Percentiles rank a stretch among this genome's conserved stretches.
These are phyloP conservation scores for Oryza australiensis DNA, from an alignment of 176 grass and related monocot species.

Conservation along the genomic window DNA sequence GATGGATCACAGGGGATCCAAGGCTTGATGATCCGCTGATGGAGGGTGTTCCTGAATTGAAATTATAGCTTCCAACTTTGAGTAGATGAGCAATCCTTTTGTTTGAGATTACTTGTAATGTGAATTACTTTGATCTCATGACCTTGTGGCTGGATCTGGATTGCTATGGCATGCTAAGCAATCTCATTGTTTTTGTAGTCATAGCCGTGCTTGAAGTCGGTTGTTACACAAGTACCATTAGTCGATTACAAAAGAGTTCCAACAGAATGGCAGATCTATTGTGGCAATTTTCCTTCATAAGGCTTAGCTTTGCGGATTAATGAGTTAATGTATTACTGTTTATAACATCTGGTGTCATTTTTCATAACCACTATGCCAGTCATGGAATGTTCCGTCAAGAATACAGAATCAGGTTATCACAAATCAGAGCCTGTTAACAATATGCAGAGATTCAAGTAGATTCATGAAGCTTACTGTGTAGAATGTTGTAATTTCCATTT, in stretches of 20 bases:
- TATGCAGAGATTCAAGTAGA: too few species aligned
- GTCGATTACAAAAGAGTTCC: neutral
- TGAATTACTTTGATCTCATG: neutral
- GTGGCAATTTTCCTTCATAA: neutral
- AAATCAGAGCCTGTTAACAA: too few species aligned
- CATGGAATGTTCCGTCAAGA: too few species aligned
- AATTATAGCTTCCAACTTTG: constrained; percentile 11
- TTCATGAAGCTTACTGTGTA: too few species aligned
- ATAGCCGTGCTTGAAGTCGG: neutral
- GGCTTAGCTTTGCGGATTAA: neutral
- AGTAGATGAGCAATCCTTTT: constrained; percentile 26
- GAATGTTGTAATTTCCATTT: too few species aligned
- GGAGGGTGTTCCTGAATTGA: neutral
- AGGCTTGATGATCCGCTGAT: constrained; percentile 59
- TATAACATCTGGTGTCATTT: neutral
- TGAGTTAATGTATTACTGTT: neutral
- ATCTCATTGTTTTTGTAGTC: constrained; percentile 24
- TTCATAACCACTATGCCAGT: too few species aligned
- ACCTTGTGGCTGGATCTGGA: constrained; percentile 15
- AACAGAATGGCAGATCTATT: neutral
- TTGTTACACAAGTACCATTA: neutral
- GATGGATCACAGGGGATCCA: constrained; percentile 64
- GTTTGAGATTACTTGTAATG: neutral
- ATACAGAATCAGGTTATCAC: too few species aligned
- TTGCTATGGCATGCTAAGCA: constrained; percentile 1